Percentiles rank a stretch among this genome's conserved stretches.
Conservation (phyloP, 1,284 basidiomycete genomes). For the Porodaedalea pini region DNA sequence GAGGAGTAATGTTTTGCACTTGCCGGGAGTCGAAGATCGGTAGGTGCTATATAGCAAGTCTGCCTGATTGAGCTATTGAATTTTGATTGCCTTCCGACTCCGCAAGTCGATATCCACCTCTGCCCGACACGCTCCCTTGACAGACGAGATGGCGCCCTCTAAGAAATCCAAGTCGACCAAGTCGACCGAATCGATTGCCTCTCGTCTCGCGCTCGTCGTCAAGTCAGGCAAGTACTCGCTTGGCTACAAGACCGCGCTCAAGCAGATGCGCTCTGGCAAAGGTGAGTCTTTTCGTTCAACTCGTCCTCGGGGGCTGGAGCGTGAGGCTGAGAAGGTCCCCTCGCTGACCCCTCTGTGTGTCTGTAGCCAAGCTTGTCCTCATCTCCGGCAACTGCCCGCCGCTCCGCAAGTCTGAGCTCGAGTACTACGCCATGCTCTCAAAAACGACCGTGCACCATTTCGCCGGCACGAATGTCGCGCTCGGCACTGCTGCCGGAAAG, state of each 20-base stretch:
- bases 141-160: conserved; percentile 76
- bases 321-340: conserved; percentile 94
- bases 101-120: conserved; percentile 26
- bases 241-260: conserved; percentile 96
- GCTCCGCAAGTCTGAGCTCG: conserved; percentile 97
- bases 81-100: background rate
- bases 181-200: conserved; percentile 91
- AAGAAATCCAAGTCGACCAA: conserved; percentile 94
- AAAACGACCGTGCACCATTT: conserved; percentile 98
- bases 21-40: background rate
- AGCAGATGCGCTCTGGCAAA: conserved; percentile 98
- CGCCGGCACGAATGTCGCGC: conserved; percentile 93
- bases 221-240: conserved; percentile 94
- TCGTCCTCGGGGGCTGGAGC: conserved; percentile 84
- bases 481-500: conserved; percentile 98
- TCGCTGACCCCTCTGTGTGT: conserved; percentile 46
- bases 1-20: background rate
- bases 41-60: background rate
- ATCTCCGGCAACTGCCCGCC: conserved; percentile 99
- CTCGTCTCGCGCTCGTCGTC: conserved; percentile 95
- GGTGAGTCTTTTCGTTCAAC: conserved; percentile 56
- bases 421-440: conserved; percentile 99
- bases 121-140: conserved; percentile 4
- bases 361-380: conserved; percentile 93
- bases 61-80: background rate